Evolutionary conservation across 306 rosid genomes (phyloP), one percentile per base, ranked within the genome.

Genomic region (Rubus parviflorus): DNA sequence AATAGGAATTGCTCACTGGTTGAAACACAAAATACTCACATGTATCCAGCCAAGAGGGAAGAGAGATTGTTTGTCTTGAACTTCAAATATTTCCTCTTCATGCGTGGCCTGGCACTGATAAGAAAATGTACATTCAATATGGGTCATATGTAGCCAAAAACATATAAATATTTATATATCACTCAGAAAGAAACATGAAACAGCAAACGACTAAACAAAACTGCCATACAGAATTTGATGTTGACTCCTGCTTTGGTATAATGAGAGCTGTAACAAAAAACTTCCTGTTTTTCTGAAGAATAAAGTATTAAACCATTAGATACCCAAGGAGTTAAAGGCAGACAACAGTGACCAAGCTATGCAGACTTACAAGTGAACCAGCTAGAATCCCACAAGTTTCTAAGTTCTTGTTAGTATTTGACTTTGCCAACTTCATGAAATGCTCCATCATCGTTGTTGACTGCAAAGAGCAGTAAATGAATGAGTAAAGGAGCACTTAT

Each of bases 31-130:
- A 35, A 68, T 85, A 85, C 97, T 92, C 89, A 95, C 98, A 75
- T 95, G 98, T 76, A 94, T 94, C 98, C 98, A 94, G 48, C 98
- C 98, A 82, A 94, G 98, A 62, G 98, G 97, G 64, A 94, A 95
- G 79, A 95, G 97, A 70, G 98, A 95, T 67, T 76, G 87, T 80
- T 87, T 92, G 65, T 92, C 98, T 84, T 95, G 98, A 80, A 88
- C 97, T 74, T 95, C 98, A 86, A 95, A 95, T 75, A 95, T 92
- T 79, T 95, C 98, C 89, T 95, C 98, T 85, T 95, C 98, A 78
- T 92, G 88, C 60, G 95, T 92, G 52, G 98, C 45, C 79, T 92
- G 97, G 86, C 98, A 95, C 97, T 95, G 90, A 82, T 72, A 77
- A 81, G 78, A 81, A 78, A 79, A 75, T 62, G 62, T 48, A 80